A percentile compares a stretch with the other conserved stretches of the same genome.
Conservation (phyloP, 1,284 basidiomycete species). For the Fistulina hepatica region DNA sequence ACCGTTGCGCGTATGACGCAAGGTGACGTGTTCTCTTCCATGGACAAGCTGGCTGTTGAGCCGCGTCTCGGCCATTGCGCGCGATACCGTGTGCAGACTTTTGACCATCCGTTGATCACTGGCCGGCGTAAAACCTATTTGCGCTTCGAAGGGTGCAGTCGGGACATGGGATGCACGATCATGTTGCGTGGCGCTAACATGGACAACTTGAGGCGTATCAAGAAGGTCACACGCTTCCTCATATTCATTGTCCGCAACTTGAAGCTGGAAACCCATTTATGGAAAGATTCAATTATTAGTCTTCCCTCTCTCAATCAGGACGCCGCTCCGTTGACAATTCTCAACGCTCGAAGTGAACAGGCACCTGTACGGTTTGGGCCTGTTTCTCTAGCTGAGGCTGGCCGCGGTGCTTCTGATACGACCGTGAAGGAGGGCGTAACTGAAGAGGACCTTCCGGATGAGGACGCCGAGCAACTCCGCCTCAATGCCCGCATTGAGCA, state of each 20-base stretch:
- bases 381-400: conserved; percentile 10
- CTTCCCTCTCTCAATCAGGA: conserved; percentile 56
- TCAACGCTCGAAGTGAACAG: background rate
- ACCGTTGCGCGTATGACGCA: conserved; percentile 91
- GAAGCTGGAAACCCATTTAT: conserved; percentile 89
- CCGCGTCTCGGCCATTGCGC: conserved; percentile 85
- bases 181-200: conserved; percentile 85
- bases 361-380: background rate
- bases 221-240: conserved; percentile 87
- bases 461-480: conserved; percentile 55
- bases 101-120: conserved; percentile 86
- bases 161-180: conserved; percentile 90
- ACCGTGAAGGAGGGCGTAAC: conserved; percentile 19
- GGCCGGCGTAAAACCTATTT: conserved; percentile 91
- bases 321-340: conserved; percentile 39
- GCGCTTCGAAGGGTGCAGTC: conserved; percentile 92
- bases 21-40: conserved; percentile 89
- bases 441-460: conserved; percentile 51
- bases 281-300: conserved; percentile 87
- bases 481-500: conserved; percentile 66
- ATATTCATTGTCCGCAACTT: conserved; percentile 86
- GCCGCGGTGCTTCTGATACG: conserved; percentile 12
- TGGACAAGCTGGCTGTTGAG: conserved; percentile 88
- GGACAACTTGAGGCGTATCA: conserved; percentile 73
- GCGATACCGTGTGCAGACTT: conserved; percentile 87